phyloP scores from a whole-genome alignment of 1,284 basidiomycete species.

The Melampsora larici-populina region DNA sequence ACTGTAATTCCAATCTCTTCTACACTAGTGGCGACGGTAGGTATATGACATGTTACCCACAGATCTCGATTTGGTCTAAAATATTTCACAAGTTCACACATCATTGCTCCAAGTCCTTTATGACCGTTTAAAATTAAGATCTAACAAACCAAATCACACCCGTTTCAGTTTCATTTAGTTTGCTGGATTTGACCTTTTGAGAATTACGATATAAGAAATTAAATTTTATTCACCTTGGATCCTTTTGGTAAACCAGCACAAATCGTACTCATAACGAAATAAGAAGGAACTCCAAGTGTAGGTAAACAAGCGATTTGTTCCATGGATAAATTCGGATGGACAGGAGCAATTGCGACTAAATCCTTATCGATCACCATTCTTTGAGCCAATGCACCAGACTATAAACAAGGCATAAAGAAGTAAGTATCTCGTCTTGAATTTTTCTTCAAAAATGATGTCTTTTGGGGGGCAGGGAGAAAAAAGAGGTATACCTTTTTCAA shows the following conservation, averaged over 20 bases:
- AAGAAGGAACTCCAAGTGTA: slow-evolving; percentile 53
- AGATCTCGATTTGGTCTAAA: slow-evolving; percentile 51
- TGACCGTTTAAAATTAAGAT: slow-evolving; percentile 57
- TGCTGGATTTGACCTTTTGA: no score
- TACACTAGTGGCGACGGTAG: slow-evolving; percentile 45
- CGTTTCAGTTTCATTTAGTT: background rate
- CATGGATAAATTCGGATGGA: slow-evolving; percentile 49
- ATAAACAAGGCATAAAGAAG: background rate
- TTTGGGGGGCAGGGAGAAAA: no score
- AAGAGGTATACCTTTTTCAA: slow-evolving; percentile 49
- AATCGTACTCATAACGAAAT: slow-evolving; percentile 54
- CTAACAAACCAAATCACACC: slow-evolving; percentile 44
- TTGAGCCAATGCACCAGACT: slow-evolving; percentile 55
- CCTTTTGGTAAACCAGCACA: slow-evolving; percentile 53
- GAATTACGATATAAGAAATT: background rate
- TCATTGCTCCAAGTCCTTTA: slow-evolving; percentile 54
- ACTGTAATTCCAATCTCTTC: slow-evolving; percentile 2
- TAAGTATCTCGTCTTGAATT: background rate
- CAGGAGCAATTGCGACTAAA: slow-evolving; percentile 53
- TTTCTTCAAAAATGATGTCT: no score
- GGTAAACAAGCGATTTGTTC: slow-evolving; percentile 56
- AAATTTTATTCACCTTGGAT: slow-evolving; percentile 46
- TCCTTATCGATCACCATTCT: slow-evolving; percentile 54
- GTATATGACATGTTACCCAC: slow-evolving; percentile 56
- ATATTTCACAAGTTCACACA: slow-evolving; percentile 54